Evolutionary conservation across 2,329 filamentous ascomycete species (phyloP).

Genomic region (Colletotrichum sp.): DNA sequence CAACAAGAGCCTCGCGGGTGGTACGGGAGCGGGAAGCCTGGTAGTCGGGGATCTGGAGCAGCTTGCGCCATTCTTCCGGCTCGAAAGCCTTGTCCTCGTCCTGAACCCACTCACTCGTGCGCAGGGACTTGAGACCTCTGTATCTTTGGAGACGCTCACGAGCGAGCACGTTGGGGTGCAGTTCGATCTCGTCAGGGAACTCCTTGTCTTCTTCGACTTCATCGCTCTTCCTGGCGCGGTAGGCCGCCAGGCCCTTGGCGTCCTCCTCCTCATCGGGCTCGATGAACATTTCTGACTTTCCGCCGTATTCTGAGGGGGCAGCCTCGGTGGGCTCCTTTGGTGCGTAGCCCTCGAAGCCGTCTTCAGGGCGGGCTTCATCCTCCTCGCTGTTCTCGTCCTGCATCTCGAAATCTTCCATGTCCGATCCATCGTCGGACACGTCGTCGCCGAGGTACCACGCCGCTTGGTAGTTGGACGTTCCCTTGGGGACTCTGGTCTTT

Average conservation of each 20-base stretch:
- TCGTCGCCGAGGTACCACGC: conserved; percentile 87
- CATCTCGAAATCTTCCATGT: conserved; percentile 71
- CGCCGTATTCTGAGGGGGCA: conserved; percentile 87
- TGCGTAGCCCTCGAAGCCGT: conserved; percentile 77
- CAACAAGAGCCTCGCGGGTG: conserved; percentile 83
- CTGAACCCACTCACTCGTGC: conserved; percentile 87
- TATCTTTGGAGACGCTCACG: conserved; percentile 86
- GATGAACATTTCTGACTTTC: conserved; percentile 90
- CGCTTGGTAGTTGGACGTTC: conserved; percentile 92
- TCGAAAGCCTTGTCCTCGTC: conserved; percentile 87
- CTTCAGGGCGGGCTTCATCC: conserved; percentile 72
- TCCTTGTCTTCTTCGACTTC: conserved; percentile 91
- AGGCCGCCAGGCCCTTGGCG: conserved; percentile 79
- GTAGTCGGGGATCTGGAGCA: conserved; percentile 91
- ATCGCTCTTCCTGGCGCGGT: conserved; percentile 76
- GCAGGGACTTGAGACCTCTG: conserved; percentile 88
- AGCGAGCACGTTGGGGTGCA: conserved; percentile 86
- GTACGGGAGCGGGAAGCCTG: conserved; percentile 79
- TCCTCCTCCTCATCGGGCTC: conserved; percentile 84
- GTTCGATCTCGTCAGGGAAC: conserved; percentile 96
- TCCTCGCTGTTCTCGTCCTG: conserved; percentile 64
- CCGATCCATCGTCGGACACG: conserved; percentile 82
- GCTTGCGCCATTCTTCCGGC: conserved; percentile 85
- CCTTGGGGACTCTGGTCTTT: conserved; percentile 82
- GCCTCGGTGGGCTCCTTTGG: conserved; percentile 75